phyloP scores from a whole-genome alignment of 129 eudicot species.

The Lactuca saligna region DNA sequence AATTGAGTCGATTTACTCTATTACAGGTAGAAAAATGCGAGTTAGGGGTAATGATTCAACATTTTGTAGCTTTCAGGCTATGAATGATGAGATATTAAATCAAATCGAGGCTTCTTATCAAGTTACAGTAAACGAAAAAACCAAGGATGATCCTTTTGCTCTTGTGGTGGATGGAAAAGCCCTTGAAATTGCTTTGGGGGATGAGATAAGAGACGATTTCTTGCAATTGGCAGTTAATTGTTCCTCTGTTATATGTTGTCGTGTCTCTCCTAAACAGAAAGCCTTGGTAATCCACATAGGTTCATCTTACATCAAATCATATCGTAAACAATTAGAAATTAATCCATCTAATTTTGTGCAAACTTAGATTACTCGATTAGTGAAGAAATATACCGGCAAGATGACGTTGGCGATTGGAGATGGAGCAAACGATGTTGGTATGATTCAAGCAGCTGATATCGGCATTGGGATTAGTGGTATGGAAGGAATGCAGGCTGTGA shows the following conservation, averaged over 20 bases:
- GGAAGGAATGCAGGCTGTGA: constrained; percentile 77
- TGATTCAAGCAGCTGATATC: constrained; percentile 66
- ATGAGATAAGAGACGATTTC: constrained; percentile 31
- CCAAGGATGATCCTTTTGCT: constrained; percentile 44
- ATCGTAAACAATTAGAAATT: neutral
- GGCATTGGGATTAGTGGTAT: constrained; percentile 62
- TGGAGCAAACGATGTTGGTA: constrained; percentile 65
- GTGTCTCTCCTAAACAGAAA: constrained; percentile 55
- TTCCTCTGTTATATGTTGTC: constrained; percentile 52
- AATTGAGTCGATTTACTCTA: neutral
- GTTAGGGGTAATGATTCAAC: constrained; percentile 31
- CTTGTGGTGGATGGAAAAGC: constrained; percentile 51
- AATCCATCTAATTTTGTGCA: neutral
- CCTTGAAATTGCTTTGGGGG: constrained; percentile 43
- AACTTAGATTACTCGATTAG: constrained; percentile 50
- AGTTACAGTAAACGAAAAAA: constrained; percentile 29
- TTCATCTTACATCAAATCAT: neutral
- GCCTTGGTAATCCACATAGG: constrained; percentile 36
- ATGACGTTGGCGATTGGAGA: constrained; percentile 56
- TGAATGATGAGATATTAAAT: constrained; percentile 43
- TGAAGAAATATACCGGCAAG: constrained; percentile 46
- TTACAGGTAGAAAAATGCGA: constrained; percentile 6
- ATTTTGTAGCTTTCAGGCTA: constrained; percentile 47
- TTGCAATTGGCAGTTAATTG: constrained; percentile 48
- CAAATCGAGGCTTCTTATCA: constrained; percentile 42